Evolutionary conservation across 371 early-diverging fungal species (phyloP).

Genomic region (Rhizomucor pusillus): DNA sequence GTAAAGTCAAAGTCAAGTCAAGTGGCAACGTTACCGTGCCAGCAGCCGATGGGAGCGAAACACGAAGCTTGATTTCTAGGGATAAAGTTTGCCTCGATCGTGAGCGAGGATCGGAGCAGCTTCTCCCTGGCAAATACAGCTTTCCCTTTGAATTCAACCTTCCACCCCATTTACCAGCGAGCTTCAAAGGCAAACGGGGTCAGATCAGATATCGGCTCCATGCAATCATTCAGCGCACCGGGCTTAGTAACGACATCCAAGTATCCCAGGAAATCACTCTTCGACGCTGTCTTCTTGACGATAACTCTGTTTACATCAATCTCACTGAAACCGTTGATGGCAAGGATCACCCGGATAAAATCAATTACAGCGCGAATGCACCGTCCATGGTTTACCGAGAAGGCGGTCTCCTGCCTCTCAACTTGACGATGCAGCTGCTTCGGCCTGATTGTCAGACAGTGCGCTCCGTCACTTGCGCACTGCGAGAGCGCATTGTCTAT

Average conservation of each 20-base stretch:
- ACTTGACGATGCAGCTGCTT: slow-evolving; percentile 26
- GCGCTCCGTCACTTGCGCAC: slow-evolving; percentile 39
- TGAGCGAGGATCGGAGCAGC: background rate
- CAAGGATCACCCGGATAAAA: slow-evolving; percentile 24
- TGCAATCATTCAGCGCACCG: slow-evolving; percentile 32
- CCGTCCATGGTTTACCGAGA: slow-evolving; percentile 44
- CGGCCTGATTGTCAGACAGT: slow-evolving; percentile 26
- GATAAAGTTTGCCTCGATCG: slow-evolving; percentile 14
- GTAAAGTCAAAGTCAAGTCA: slow-evolving; percentile 32
- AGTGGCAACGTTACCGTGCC: slow-evolving; percentile 12
- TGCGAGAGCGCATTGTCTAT: slow-evolving; percentile 40
- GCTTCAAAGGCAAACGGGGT: slow-evolving; percentile 42
- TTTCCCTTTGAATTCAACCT: slow-evolving; percentile 39
- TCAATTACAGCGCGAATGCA: slow-evolving; percentile 35
- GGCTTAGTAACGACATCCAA: slow-evolving; percentile 32
- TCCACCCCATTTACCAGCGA: slow-evolving; percentile 38
- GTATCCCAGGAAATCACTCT: slow-evolving; percentile 28
- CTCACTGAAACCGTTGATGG: slow-evolving; percentile 29
- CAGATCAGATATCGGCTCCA: slow-evolving; percentile 37
- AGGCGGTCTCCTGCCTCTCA: slow-evolving; percentile 42
- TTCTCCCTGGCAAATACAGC: slow-evolving; percentile 32
- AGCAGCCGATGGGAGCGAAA: slow-evolving; percentile 31
- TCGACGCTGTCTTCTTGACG: slow-evolving; percentile 38
- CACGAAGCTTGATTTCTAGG: slow-evolving; percentile 28
- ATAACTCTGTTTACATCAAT: slow-evolving; percentile 13